phyloP scores from a whole-genome alignment of 2,329 filamentous ascomycete genomes.

The Macrophomina phaseolina region DNA sequence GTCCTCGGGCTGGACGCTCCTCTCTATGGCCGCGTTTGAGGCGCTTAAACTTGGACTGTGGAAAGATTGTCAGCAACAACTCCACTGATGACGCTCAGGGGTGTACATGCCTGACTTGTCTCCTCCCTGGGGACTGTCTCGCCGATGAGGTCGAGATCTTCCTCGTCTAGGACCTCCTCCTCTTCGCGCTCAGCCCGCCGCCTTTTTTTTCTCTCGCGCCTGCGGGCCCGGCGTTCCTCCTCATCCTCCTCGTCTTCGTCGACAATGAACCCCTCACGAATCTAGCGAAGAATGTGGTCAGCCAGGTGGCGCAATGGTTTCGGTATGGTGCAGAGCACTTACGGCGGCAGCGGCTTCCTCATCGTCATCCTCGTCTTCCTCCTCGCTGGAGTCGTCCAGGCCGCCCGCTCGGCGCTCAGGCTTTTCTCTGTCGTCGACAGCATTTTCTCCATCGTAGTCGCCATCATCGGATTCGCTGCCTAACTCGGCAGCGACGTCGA shows the following conservation, averaged over 20 bases:
- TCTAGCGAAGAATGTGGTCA: slow-evolving; percentile 54
- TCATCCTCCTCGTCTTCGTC: slow-evolving; percentile 83
- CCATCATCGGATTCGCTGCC: slow-evolving; percentile 62
- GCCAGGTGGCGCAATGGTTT: slow-evolving; percentile 19
- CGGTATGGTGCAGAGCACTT: slow-evolving; percentile 29
- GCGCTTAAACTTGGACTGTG: slow-evolving; percentile 89
- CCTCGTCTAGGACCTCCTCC: slow-evolving; percentile 90
- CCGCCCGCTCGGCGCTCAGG: slow-evolving; percentile 39
- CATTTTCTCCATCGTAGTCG: slow-evolving; percentile 38
- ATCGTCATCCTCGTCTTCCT: slow-evolving; percentile 45
- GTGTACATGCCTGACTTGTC: neutral
- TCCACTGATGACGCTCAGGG: neutral
- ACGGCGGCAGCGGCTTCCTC: slow-evolving; percentile 38
- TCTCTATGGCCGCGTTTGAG: slow-evolving; percentile 90
- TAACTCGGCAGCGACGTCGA: slow-evolving; percentile 84
- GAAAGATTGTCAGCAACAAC: slow-evolving; percentile 21
- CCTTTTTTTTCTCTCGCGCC: slow-evolving; percentile 76
- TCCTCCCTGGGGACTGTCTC: slow-evolving; percentile 24
- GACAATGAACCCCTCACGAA: slow-evolving; percentile 94
- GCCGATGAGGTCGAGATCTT: slow-evolving; percentile 79
- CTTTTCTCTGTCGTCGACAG: slow-evolving; percentile 34
- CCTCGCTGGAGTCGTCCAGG: slow-evolving; percentile 48
- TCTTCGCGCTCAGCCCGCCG: slow-evolving; percentile 77
- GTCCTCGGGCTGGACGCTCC: slow-evolving; percentile 64
- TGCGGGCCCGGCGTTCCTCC: slow-evolving; percentile 62